These are phyloP conservation scores for Porodaedalea pini DNA, from an alignment of 1,284 basidiomycete genomes.

Conservation along the genomic window DNA sequence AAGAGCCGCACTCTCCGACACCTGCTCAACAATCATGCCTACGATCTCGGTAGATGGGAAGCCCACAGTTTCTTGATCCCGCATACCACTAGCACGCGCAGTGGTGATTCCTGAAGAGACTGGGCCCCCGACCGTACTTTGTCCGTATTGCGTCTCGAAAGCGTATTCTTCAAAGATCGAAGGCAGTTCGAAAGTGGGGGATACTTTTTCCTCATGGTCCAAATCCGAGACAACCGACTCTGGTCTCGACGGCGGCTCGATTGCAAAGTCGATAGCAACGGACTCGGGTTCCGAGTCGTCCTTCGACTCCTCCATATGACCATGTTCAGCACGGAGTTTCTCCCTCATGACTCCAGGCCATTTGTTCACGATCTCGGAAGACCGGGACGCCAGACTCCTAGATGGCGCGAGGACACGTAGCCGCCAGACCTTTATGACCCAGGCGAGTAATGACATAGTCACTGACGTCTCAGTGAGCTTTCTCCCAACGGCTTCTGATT, in stretches of 20 bases:
- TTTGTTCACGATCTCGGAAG: neutral
- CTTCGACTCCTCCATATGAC: too few species aligned
- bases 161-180: too few species aligned
- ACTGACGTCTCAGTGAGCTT: conserved; percentile 2
- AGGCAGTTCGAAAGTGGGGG: neutral
- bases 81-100: too few species aligned
- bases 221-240: neutral
- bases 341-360: neutral
- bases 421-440: neutral
- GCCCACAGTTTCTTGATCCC: too few species aligned
- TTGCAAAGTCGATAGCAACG: neutral
- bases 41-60: too few species aligned
- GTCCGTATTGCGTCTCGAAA: too few species aligned
- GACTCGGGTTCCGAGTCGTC: neutral
- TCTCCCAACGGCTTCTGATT: conserved; percentile 2
- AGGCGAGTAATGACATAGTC: neutral
- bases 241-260: neutral
- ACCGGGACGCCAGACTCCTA: neutral
- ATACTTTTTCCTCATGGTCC: neutral
- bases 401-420: neutral
- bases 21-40: too few species aligned
- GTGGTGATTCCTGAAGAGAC: too few species aligned
- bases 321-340: neutral
- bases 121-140: too few species aligned
- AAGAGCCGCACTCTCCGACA: too few species aligned